Evolutionary conservation across 2,329 filamentous ascomycete species (phyloP), one percentile per base, ranked within the genome.

Genomic region (Ceratocystis harringtonii): DNA sequence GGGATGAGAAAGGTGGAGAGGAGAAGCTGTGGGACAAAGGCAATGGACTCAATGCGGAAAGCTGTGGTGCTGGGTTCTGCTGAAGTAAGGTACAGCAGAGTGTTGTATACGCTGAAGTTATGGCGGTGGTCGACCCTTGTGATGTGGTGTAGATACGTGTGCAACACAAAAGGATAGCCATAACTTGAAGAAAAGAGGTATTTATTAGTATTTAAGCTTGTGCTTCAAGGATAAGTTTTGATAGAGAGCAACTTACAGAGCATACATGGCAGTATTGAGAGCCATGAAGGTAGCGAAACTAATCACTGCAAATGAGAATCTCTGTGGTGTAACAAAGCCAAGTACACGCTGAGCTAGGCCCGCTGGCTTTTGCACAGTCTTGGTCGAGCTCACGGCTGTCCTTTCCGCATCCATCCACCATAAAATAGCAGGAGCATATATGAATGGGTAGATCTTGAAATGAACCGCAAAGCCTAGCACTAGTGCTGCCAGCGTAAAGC

Each of bases 371-470:
- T 50, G 8, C 1, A 68, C 65, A 43, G 30, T 5, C 36, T 41
- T 41, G 12, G 10, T 41, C 10, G 36, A 41, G 19, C 68, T 69
- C 5, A 45, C 22, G 7, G 72, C 70, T 66, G 82, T 74, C 30
- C 73, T 75, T 68, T 81, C 79, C 2, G 76, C 76, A 69, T 89
- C 88, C 77, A 92, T 84, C 87, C 87, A 92, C 86, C 87, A 91
- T 4, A 90, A 74, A 52, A 94, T 86, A 2, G 87, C 85, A 0
- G 86, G 84, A 1, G 89, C 92, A 75, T 99, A 99, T 68, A 99
- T 90, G 74, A 97, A 96, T 0, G 94, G 94, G 72, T 99, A 99
- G 68, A 99, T 97, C 80, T 99, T 99, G 77, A 99, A 95, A 76
- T 99, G 94, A 30, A 97, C 92, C 1, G 84, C 84, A 32, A 96